phyloP scores from a whole-genome alignment of 495 filamentous ascomycete species.

The Penicillium subrubescens region DNA sequence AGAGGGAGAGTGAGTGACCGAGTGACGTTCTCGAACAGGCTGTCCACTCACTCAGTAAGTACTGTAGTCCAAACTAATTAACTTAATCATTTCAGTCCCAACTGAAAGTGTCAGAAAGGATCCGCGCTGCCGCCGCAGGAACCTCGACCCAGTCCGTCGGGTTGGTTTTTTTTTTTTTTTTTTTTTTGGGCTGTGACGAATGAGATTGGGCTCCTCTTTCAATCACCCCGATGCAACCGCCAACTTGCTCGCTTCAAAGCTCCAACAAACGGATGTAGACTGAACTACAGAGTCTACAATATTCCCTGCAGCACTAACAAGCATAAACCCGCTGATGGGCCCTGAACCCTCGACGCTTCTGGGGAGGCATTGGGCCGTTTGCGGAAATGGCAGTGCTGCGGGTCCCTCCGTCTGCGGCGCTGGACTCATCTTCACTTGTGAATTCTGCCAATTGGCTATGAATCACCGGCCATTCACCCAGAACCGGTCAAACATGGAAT shows the following conservation, averaged over 20 bases:
- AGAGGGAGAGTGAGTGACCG: background rate
- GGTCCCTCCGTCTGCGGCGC: conserved; percentile 2
- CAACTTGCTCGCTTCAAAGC: background rate
- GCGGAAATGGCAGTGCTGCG: background rate
- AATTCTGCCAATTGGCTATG: background rate
- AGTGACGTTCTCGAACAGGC: background rate
- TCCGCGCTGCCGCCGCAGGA: conserved; percentile 25
- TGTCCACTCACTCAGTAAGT: no score
- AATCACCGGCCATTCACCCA: background rate
- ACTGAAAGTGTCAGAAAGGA: conserved; percentile 19
- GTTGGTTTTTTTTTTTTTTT: background rate
- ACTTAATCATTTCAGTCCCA: conserved; percentile 16
- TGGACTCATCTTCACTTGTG: background rate
- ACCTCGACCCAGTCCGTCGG: conserved; percentile 22
- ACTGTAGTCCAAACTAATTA: no score
- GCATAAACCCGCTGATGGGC: background rate
- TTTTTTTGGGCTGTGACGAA: background rate
- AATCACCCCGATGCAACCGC: conserved; percentile 1
- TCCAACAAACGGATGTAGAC: background rate
- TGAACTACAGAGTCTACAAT: background rate
- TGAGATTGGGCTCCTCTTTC: background rate
- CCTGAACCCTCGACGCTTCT: background rate
- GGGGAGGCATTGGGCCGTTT: background rate
- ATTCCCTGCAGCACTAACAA: background rate
- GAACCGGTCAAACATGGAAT: background rate